Conservation (phyloP, 176 grass and related monocot species). For the Themeda triandra region DNA sequence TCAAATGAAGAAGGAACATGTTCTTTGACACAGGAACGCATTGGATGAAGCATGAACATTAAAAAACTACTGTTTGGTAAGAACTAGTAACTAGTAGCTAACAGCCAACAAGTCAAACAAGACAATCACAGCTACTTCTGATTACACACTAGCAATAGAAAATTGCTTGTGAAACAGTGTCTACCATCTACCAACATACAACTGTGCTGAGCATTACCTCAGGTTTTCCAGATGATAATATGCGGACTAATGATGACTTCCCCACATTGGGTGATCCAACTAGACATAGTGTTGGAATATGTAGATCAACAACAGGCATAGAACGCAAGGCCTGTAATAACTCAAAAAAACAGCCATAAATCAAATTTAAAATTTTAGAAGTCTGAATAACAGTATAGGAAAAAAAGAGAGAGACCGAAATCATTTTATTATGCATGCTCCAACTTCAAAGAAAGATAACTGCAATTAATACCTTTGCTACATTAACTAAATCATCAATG, state of each 20-base stretch:
- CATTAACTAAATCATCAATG: conserved; percentile 80
- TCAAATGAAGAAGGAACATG: neutral
- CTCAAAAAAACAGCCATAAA: conserved; percentile 6
- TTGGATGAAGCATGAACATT: neutral
- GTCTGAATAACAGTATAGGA: neutral
- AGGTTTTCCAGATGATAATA: conserved; percentile 91
- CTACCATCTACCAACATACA: neutral
- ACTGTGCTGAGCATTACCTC: conserved; percentile 46
- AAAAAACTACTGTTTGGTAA: neutral
- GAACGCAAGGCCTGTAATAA: conserved; percentile 65
- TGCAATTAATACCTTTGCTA: conserved; percentile 63
- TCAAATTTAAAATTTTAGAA: conserved; percentile 8
- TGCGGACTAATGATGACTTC: conserved; percentile 88
- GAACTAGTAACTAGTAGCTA: neutral
- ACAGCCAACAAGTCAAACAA: neutral
- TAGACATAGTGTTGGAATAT: conserved; percentile 83
- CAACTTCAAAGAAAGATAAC: neutral
- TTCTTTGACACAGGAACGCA: neutral
- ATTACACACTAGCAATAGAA: neutral
- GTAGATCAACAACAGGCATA: conserved; percentile 92
- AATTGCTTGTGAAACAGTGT: neutral
- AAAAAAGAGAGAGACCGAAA: neutral
- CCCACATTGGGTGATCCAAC: conserved; percentile 94
- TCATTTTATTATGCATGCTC: neutral
- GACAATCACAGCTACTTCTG: neutral